Evolutionary conservation across 2,329 filamentous ascomycete genomes (phyloP).

Genomic region (Colletotrichum tropicicola): DNA sequence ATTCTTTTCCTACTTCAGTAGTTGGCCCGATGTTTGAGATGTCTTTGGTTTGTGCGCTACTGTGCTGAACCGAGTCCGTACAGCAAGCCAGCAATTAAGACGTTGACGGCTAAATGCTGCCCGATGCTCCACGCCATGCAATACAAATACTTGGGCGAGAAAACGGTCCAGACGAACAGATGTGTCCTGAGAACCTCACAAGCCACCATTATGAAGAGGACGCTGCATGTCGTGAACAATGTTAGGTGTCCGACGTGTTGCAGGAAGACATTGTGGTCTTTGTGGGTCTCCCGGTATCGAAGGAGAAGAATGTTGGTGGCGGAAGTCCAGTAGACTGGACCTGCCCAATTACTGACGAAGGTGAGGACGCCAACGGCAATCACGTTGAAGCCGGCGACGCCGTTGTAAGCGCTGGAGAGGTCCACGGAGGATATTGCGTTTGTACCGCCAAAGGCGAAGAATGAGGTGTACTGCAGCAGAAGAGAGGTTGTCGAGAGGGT

Average conservation of each 20-base stretch:
- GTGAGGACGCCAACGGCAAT: conserved; percentile 83
- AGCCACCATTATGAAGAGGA: conserved; percentile 84
- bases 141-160: conserved; percentile 96
- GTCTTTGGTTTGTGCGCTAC: not conserved
- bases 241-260: conserved; percentile 73
- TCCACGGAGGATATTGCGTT: conserved; percentile 98
- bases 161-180: conserved; percentile 98
- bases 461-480: conserved; percentile 82
- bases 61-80: conserved; percentile 56
- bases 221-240: conserved; percentile 71
- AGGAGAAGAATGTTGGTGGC: conserved; percentile 70
- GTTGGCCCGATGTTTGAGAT: not conserved
- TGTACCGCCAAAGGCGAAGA: conserved; percentile 90
- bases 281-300: conserved; percentile 30
- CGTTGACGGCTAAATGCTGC: conserved; percentile 80
- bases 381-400: conserved; percentile 82
- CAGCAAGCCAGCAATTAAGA: conserved; percentile 67
- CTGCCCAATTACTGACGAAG: conserved; percentile 91
- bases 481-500: conserved; percentile 77
- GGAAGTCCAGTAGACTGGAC: conserved; percentile 85
- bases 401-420: conserved; percentile 94
- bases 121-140: conserved; percentile 87
- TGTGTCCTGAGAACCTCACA: conserved; percentile 87
- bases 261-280: conserved; percentile 41
- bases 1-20: not conserved